Evolutionary conservation across 495 filamentous ascomycete genomes (phyloP), one percentile per base, ranked within the genome.

Genomic region (Hypoxylon subgilvum): DNA sequence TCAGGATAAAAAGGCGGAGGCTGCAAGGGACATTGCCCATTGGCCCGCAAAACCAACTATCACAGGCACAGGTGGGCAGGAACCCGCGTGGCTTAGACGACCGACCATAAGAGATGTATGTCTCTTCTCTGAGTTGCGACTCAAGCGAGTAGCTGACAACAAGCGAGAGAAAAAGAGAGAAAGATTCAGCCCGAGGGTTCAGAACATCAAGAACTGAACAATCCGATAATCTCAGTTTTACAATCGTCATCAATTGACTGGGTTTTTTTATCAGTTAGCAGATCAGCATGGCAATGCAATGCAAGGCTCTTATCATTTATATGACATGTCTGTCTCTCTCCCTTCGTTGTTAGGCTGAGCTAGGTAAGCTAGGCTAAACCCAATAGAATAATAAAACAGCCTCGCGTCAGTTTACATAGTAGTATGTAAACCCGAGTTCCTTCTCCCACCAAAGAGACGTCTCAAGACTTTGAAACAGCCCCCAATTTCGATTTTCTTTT

Each of bases 11-110:
- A 51, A 38, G 52, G 49, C 44, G 52, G 50, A 27, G 22, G 51
- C 58, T 62, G 50, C 50, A 49, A 54, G 41, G 30, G 28, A 32
- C 22, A 12, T 12, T 34, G 3, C 3, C 8, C 8, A 10, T 34
- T 13, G 32, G 39, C 31, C 23, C 21, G 38, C 38, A 50, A 61
- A 54, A 45, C 51, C 39, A 50, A 56, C 59, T 13, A 30, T 28
- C 46, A 38, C 22, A 13, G 31, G 56, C 21, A 45, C 43, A 50
- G 40, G 18, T 38, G 41, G 8, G 34, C 17, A 27, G 8, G 23
- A 27, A 38, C 16, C 52, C 53, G 35, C 45, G 60, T 48, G 60
- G 60, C 60, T 63, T 63, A 63, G 60, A 63, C 60, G 10, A 52
- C 28, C n/a, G 34, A 23, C 25, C 9, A 6, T 44, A 49, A 36